Base-by-base conservation (phyloP, 192 early-diverging fungal species). In the Cladochytrium replicatum region DNA sequence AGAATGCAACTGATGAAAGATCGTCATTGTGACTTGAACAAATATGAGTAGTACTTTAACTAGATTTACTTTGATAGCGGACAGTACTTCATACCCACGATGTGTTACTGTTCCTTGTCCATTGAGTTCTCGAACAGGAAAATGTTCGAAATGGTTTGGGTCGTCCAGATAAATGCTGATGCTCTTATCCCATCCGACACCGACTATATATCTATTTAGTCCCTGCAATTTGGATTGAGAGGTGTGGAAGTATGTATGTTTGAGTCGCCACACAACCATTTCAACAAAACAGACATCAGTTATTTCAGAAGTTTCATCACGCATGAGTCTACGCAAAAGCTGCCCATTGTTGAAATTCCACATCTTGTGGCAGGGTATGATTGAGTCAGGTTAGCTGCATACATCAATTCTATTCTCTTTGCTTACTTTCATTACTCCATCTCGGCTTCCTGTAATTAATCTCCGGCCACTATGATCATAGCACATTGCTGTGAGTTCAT, bases 281-380 rank as follows among this genome's bases (percentile, higher is more conserved):
- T 81, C 78, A 30, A 80, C 66, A 47, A 57, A 81, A 11, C 59
- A 28, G 5, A 81, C 55, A 32, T 73, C 76, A 5, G 78, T 80
- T 9, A 60, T 59, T 54, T 80, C 78, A 25, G 52, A 37, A 11
- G 41, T 22, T 31, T 59, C 66, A 41, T 55, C 60, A 46, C 76
- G 78, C 42, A 62, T 49, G 66, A 80, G 66, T 29, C 64, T 70
- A 7, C 73, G 57, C 7, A 81, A 52, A 21, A 80, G 67, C 46
- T 77, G 74, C 9, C 78, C 78, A 57, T 81, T 81, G 57, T 81
- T 81, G 60, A 80, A 81, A 61, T 81, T 81, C 78, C 78, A 81
- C 73, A 81, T 80, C 64, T n/a, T 77, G 32, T 1, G 19, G 9
- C 21, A 15, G 17, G 15, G 17, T 19, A 31, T 24, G 23, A 15